Base-by-base conservation (phyloP, 2,329 filamentous ascomycete species). In the Teratosphaeria pseudoeucalypti region DNA sequence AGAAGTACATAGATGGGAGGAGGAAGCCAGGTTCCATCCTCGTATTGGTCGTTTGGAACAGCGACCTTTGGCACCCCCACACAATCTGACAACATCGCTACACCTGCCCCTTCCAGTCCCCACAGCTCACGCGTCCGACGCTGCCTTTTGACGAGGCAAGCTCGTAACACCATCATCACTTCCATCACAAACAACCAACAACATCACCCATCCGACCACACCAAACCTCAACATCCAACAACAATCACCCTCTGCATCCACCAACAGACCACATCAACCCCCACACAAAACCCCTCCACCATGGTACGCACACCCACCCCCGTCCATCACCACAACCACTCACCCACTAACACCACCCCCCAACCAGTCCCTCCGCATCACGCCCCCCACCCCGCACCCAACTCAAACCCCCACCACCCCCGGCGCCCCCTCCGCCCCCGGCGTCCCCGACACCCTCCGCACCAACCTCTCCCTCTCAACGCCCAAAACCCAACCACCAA, bases 381-480 rank as follows among this genome's bases (percentile, higher is more conserved):
- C 90, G 67, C 94, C 94, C 72, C 74, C 85, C 62, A 76, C 85
- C 69, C 72, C 79, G 66, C 84, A 92, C 79, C 76, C 85, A 43
- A 69, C 71, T 57, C 65, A 69, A 68, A 83, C 80, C 67, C 77
- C 68, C 61, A 70, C 67, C 68, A 39, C 81, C 60, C 75, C 81
- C 72, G 82, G 81, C 65, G 94, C 94, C 3, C 94, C 94, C 67
- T 96, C 92, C 0, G 92, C 91, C 16, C 92, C 92, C 0, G 92
- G 92, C 67, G 81, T 97, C 64, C 92, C 95, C 81, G 94, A 97
- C 79, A 92, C 89, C 19, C 88, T 99, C 68, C 92, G 94, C 71
- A 81, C 86, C 64, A 91, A 92, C 76, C 82, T 95, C 65, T 85
- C 85, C 67, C 85, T 79, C 65, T 74, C 74, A 60, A 61, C 84